These are phyloP conservation scores for Russula compacta DNA, from an alignment of 768 basidiomycete genomes.

Conservation along the genomic window DNA sequence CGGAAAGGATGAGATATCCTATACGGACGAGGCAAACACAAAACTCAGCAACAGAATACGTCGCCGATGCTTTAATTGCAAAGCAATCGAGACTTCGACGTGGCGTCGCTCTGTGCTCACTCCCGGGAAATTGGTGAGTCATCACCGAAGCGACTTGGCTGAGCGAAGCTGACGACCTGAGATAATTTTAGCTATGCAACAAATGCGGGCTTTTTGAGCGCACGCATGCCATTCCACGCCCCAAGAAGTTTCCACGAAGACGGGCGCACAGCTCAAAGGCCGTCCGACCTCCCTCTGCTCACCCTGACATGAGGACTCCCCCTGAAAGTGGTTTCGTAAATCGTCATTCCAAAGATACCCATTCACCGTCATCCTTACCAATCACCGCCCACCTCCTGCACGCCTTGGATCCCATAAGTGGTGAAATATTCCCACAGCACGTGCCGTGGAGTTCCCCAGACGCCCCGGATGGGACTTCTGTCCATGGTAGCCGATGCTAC, in stretches of 20 bases:
- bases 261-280: not conserved
- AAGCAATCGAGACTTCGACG: slow-evolving; percentile 74
- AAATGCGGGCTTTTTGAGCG: slow-evolving; percentile 77
- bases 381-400: not conserved
- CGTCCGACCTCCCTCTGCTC: not conserved
- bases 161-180: not conserved
- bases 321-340: not conserved
- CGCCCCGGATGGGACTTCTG: not conserved
- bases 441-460: not conserved
- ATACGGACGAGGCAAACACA: slow-evolving; percentile 73
- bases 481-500: not conserved
- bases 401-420: slow-evolving; percentile 1
- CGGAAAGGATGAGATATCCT: not conserved
- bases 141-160: not conserved
- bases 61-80: slow-evolving; percentile 73
- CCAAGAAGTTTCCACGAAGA: slow-evolving; percentile 23
- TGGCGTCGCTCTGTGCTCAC: slow-evolving; percentile 70
- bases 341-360: not conserved
- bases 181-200: slow-evolving; percentile 26
- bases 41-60: slow-evolving; percentile 71
- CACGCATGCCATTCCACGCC: slow-evolving; percentile 66
- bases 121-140: slow-evolving; percentile 60
- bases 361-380: not conserved
- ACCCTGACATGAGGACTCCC: not conserved
- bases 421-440: slow-evolving; percentile 1